Evolutionary conservation across 73 alveolate species (phyloP), one percentile per base, ranked within the genome.

Genomic region (Blepharisma stoltei): DNA sequence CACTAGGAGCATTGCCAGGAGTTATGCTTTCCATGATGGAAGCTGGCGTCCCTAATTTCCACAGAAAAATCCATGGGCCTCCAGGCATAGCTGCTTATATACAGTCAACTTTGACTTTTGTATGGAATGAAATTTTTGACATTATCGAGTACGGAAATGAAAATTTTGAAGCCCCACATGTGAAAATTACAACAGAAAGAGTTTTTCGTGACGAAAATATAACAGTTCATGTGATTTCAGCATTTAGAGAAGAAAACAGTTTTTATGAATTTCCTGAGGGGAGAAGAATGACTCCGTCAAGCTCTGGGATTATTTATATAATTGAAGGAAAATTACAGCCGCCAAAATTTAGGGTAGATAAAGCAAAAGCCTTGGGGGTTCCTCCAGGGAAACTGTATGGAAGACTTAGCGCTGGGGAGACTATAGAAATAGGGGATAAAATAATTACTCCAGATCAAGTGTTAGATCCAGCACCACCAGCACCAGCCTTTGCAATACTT

Each of bases 381-480:
- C 76, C 76, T 14, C 11, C 14, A 69, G 79, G 79, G 1, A 9
- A 9, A 1, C 4, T 44, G 20, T 23, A 1, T 14, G 60, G 60
- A 69, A 43, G 27, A 37, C 21, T 69, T n/a, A 9, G 20, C 11
- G 14, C 55, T n/a, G 60, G 60, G 4, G 46, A 43, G n/a, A 37
- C 46, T 23, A 43, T 69, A 20, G 41, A 11, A n/a, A 18, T 69
- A 23, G 55, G 20, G 20, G 79, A 44, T 37, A 69, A 53, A 44
- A 53, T 37, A n/a, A 43, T 69, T n/a, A 37, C 60, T 43, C 60
- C 60, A 69, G 79, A 69, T 14, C 32, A 44, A 46, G 79, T 69
- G 69, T 14, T 44, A 8, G 79, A 69, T 14, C 20, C 20, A n/a
- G 67, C 75, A 14, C 71, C 79, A 14, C 79, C 79, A 1, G 32